A percentile compares a stretch with the other conserved stretches of the same genome.
Evolutionary conservation across 2,329 filamentous ascomycete genomes (phyloP).

Genomic region (Cladosporium colombiae): DNA sequence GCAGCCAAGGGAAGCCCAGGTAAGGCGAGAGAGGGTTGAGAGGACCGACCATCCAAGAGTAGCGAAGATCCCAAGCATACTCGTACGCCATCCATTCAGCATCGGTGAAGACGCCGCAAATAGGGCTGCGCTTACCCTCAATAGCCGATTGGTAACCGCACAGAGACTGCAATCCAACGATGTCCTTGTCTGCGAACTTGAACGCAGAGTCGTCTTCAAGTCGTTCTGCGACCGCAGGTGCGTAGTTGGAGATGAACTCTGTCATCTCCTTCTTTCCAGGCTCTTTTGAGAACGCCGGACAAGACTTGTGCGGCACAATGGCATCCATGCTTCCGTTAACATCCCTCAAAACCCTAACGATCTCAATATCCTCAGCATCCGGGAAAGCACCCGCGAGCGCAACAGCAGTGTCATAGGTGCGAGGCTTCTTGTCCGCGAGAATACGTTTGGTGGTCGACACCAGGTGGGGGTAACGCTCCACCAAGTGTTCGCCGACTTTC

Average conservation of each 20-base stretch:
- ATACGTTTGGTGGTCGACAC: constrained; percentile 19
- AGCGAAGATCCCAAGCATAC: constrained; percentile 26
- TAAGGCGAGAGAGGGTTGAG: constrained; percentile 23
- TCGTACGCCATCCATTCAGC: constrained; percentile 27
- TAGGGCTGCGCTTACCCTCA: constrained; percentile 20
- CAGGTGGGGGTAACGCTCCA: constrained; percentile 22
- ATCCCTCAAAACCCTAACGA: constrained; percentile 32
- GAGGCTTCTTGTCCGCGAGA: constrained; percentile 35
- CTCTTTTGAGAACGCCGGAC: constrained; percentile 37
- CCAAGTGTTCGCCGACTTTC: constrained; percentile 23
- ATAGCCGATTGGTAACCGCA: constrained; percentile 27
- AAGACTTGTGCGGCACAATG: constrained; percentile 40
- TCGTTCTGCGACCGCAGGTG: constrained; percentile 30
- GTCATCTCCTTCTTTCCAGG: constrained; percentile 36
- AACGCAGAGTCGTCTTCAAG: constrained; percentile 23
- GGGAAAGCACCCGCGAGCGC: constrained; percentile 35
- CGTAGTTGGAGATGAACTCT: constrained; percentile 36
- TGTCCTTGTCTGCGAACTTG: constrained; percentile 20
- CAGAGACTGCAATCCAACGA: constrained; percentile 24
- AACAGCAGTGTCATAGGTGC: constrained; percentile 38
- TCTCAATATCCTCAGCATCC: constrained; percentile 35
- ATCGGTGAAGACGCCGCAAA: constrained; percentile 24
- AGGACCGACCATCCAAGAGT: constrained; percentile 25
- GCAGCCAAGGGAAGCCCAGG: constrained; percentile 26
- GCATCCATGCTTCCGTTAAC: constrained; percentile 23